phyloP scores from a whole-genome alignment of 140 eudicot species.

The Oenanthe javanica region DNA sequence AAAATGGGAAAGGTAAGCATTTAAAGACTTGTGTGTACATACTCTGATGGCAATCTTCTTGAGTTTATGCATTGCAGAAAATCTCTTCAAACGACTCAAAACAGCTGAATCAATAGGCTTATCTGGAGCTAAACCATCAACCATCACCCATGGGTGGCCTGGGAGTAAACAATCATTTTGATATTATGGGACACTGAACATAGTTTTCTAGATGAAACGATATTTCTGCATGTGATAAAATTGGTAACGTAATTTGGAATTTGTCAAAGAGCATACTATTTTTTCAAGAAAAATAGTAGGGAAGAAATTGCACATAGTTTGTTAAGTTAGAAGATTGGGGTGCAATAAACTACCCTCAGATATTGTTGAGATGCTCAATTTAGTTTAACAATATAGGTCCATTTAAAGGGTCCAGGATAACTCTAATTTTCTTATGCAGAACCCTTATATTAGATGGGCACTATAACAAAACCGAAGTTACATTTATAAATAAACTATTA shows the following conservation, averaged over 20 bases:
- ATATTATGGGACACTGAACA: not conserved
- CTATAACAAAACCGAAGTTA: not conserved
- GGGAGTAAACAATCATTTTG: not conserved
- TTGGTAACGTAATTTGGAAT: not conserved
- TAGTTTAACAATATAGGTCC: not conserved
- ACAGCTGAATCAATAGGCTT: slow-evolving; percentile 41
- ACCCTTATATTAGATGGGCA: not conserved
- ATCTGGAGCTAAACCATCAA: slow-evolving; percentile 44
- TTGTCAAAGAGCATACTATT: not conserved
- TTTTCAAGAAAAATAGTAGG: not conserved
- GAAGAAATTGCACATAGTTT: not conserved
- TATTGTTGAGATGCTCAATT: not conserved
- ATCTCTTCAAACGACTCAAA: slow-evolving; percentile 40
- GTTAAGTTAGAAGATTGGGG: not conserved
- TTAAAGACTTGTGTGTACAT: not conserved
- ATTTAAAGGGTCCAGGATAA: not conserved
- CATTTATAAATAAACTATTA: no score
- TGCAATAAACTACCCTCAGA: not conserved
- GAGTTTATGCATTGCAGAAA: slow-evolving; percentile 44
- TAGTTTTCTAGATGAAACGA: not conserved
- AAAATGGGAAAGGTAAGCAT: not conserved
- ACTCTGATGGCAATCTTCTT: slow-evolving; percentile 43
- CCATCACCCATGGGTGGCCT: slow-evolving; percentile 48
- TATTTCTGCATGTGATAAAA: not conserved
- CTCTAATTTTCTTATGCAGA: not conserved